Evolutionary conservation across 345 rosid species (phyloP).

Genomic region (Sonneratia alba): DNA sequence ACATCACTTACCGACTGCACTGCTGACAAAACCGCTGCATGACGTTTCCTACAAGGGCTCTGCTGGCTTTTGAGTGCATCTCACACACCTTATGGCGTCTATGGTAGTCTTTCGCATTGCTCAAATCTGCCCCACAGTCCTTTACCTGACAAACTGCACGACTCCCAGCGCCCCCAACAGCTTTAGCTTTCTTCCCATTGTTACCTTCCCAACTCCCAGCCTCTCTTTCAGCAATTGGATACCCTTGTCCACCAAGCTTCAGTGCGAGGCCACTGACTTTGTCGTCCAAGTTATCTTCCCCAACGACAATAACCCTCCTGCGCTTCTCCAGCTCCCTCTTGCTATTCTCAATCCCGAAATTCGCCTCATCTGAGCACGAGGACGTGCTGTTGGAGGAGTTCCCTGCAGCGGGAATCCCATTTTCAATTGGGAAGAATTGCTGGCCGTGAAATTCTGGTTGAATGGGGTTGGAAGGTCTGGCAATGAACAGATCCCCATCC

Average conservation of each 20-base stretch:
- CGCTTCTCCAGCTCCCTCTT: conserved; percentile 61
- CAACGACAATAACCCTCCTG: conserved; percentile 59
- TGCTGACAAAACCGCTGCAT: conserved; percentile 99
- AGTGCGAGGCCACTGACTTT: conserved; percentile 46
- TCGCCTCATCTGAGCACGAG: conserved; percentile 73
- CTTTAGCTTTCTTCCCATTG: conserved; percentile 62
- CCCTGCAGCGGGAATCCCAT: conserved; percentile 29
- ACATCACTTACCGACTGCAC: conserved; percentile 73
- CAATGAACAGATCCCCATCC: conserved; percentile 95
- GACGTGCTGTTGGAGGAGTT: conserved; percentile 80
- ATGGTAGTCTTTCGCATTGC: conserved; percentile 88
- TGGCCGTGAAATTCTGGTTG: conserved; percentile 28
- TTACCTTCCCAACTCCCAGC: conserved; percentile 47
- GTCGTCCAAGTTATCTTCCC: conserved; percentile 38
- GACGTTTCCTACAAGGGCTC: conserved; percentile 71
- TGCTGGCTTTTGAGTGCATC: conserved; percentile 87
- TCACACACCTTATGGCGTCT: conserved; percentile 95
- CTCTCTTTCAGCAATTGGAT: conserved; percentile 35
- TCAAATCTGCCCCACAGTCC: conserved; percentile 89
- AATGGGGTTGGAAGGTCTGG: conserved; percentile 50
- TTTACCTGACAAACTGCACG: conserved; percentile 91
- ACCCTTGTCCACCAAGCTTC: conserved; percentile 65
- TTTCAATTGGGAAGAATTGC: conserved; percentile 46
- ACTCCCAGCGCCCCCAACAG: conserved; percentile 38
- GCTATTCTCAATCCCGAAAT: conserved; percentile 34